These are phyloP conservation scores for Salix caprea DNA, from an alignment of 345 rosid genomes.

Conservation along the genomic window DNA sequence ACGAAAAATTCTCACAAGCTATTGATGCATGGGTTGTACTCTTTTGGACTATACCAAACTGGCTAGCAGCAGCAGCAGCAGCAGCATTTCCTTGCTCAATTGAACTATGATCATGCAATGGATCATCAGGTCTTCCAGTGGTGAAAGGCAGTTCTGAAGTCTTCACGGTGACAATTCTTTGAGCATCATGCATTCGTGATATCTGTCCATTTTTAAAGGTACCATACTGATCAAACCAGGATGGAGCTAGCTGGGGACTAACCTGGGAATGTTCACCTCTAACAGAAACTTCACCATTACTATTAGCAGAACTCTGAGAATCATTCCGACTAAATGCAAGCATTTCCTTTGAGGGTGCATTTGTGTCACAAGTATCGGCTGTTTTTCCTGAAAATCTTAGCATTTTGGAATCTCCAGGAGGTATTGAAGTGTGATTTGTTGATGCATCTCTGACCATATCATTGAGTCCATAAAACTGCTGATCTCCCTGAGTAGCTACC, in stretches of 20 bases:
- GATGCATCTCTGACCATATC: slow-evolving; percentile 35
- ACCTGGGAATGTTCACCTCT: slow-evolving; percentile 49
- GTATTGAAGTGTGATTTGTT: slow-evolving; percentile 16
- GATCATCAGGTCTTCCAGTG: slow-evolving; percentile 44
- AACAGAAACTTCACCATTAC: slow-evolving; percentile 30
- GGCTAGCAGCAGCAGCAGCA: slow-evolving; percentile 31
- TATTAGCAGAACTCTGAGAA: slow-evolving; percentile 29
- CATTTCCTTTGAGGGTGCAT: slow-evolving; percentile 31
- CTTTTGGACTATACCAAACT: slow-evolving; percentile 25
- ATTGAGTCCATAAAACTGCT: slow-evolving; percentile 32
- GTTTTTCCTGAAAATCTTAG: slow-evolving; percentile 25
- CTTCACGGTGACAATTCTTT: slow-evolving; percentile 31
- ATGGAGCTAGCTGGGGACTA: slow-evolving; percentile 72
- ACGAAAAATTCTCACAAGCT: slow-evolving; percentile 33
- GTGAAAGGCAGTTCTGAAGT: slow-evolving; percentile 39
- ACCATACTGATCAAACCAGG: slow-evolving; percentile 74
- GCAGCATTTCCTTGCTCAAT: slow-evolving; percentile 32
- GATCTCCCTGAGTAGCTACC: slow-evolving; percentile 34
- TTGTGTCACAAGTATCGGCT: slow-evolving; percentile 27
- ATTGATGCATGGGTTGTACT: slow-evolving; percentile 27
- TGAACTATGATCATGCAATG: slow-evolving; percentile 27
- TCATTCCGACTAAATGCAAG: slow-evolving; percentile 32
- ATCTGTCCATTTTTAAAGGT: slow-evolving; percentile 63
- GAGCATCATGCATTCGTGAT: slow-evolving; percentile 40
- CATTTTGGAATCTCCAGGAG: slow-evolving; percentile 35